A percentile compares a stretch with the other conserved stretches of the same genome.
These are phyloP conservation scores for Auxenochlorella pyrenoidosa DNA, from an alignment of 139 green algal genomes.

Conservation along the genomic window DNA sequence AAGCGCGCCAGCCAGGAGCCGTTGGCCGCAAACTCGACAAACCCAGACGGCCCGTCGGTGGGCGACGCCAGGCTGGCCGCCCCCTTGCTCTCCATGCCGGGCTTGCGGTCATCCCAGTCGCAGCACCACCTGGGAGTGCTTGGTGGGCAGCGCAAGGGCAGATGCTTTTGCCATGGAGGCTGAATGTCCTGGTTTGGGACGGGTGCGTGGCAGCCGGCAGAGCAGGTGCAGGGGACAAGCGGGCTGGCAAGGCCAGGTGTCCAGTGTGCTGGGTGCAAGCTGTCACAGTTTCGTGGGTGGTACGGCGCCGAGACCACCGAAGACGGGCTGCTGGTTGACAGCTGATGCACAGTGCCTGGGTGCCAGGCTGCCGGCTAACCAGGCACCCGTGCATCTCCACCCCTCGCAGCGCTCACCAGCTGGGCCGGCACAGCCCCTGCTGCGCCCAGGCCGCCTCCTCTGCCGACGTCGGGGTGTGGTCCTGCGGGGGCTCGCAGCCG, in stretches of 20 bases:
- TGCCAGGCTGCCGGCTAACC: background rate
- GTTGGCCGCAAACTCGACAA: background rate
- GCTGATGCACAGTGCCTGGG: no score
- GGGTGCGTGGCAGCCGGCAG: no score
- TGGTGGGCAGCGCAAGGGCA: background rate
- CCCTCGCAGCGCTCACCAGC: conserved; percentile 16
- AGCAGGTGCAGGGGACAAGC: no score
- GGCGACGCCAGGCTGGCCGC: background rate
- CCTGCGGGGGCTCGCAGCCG: conserved; percentile 20
- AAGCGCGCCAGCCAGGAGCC: conserved; percentile 17
- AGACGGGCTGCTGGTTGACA: no score
- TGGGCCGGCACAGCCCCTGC: background rate
- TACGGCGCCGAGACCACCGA: no score
- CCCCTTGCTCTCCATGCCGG: background rate
- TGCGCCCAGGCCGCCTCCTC: conserved; percentile 2
- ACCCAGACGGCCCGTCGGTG: conserved; percentile 13
- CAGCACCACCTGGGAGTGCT: conserved; percentile 1
- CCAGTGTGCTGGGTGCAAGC: no score
- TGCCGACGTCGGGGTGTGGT: background rate
- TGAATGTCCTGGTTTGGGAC: no score
- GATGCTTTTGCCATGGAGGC: no score
- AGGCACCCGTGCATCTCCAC: background rate
- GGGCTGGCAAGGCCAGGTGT: no score
- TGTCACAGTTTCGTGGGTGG: no score
- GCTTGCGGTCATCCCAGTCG: conserved; percentile 16